phyloP scores from a whole-genome alignment of 352 stramenopile species.

The Globisporangium spiculum region DNA sequence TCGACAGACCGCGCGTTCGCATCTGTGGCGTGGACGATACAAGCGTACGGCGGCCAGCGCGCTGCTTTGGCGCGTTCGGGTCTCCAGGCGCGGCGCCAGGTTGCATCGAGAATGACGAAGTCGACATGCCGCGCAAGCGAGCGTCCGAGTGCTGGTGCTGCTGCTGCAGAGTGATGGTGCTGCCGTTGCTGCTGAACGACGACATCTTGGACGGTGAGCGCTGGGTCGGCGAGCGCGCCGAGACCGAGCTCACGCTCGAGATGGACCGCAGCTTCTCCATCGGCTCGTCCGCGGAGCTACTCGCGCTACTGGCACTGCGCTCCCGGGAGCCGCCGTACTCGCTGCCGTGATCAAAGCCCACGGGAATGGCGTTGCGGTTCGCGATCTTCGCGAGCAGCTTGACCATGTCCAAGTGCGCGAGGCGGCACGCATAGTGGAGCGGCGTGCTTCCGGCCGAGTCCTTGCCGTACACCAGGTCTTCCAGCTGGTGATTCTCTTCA shows the following conservation, averaged over 20 bases:
- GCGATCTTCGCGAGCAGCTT: constrained; percentile 81
- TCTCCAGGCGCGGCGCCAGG: constrained; percentile 46
- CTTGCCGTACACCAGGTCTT: constrained; percentile 83
- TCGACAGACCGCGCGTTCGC: constrained; percentile 45
- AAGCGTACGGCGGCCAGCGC: constrained; percentile 51
- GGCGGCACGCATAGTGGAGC: constrained; percentile 75
- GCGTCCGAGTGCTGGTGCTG: constrained; percentile 19
- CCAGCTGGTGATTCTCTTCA: constrained; percentile 76
- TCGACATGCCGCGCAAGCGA: constrained; percentile 37
- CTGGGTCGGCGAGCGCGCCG: constrained; percentile 55
- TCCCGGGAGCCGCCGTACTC: constrained; percentile 34
- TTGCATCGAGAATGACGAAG: constrained; percentile 60
- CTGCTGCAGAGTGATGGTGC: not conserved
- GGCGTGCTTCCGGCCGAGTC: constrained; percentile 78
- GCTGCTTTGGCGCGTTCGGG: constrained; percentile 26
- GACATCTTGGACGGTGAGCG: constrained; percentile 31
- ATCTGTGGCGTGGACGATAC: constrained; percentile 52
- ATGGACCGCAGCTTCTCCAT: constrained; percentile 62
- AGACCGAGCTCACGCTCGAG: constrained; percentile 43
- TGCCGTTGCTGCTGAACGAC: constrained; percentile 14
- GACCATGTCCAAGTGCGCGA: constrained; percentile 84
- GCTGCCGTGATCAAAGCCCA: constrained; percentile 38
- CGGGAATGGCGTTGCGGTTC: constrained; percentile 74
- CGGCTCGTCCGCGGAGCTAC: constrained; percentile 42
- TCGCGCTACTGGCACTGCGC: constrained; percentile 65